These are phyloP conservation scores for Laetiporus sulphureus DNA, from an alignment of 1,284 basidiomycete species.

Conservation along the genomic window DNA sequence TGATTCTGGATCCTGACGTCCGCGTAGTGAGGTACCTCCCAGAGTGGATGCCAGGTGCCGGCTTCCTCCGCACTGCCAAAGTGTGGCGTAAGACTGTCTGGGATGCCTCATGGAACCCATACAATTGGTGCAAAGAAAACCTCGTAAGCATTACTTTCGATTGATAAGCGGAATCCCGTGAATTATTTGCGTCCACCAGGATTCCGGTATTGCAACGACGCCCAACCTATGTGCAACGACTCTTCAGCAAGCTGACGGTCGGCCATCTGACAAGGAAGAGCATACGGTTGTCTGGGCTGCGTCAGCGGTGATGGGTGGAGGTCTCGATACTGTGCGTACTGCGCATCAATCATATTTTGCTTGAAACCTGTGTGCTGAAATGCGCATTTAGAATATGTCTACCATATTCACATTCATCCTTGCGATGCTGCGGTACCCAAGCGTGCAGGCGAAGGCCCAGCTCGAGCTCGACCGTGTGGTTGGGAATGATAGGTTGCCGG, in stretches of 20 bases:
- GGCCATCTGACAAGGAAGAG: not conserved
- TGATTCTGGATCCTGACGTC: no score
- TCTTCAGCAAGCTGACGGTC: not conserved
- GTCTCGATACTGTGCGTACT: slow-evolving; percentile 22
- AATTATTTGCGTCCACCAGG: not conserved
- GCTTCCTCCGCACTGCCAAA: not conserved
- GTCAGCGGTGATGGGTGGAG: slow-evolving; percentile 10
- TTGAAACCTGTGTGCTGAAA: not conserved
- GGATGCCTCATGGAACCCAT: not conserved
- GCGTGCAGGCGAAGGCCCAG: slow-evolving; percentile 18
- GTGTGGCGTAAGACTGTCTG: not conserved
- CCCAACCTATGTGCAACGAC: not conserved
- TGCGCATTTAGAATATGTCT: slow-evolving; percentile 21
- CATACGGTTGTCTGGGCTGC: not conserved
- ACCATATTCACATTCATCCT: slow-evolving; percentile 21
- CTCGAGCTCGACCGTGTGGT: slow-evolving; percentile 20
- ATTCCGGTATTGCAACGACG: not conserved
- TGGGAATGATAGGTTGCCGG: slow-evolving; percentile 11
- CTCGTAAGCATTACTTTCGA: not conserved
- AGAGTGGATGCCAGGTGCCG: not conserved
- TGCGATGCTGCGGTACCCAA: slow-evolving; percentile 19
- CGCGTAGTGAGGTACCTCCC: not conserved
- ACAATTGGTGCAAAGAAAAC: not conserved
- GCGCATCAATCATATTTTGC: not conserved
- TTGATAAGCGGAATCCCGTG: not conserved